These are phyloP conservation scores for Xylaria scruposa DNA, from an alignment of 495 filamentous ascomycete species.

Conservation along the genomic window DNA sequence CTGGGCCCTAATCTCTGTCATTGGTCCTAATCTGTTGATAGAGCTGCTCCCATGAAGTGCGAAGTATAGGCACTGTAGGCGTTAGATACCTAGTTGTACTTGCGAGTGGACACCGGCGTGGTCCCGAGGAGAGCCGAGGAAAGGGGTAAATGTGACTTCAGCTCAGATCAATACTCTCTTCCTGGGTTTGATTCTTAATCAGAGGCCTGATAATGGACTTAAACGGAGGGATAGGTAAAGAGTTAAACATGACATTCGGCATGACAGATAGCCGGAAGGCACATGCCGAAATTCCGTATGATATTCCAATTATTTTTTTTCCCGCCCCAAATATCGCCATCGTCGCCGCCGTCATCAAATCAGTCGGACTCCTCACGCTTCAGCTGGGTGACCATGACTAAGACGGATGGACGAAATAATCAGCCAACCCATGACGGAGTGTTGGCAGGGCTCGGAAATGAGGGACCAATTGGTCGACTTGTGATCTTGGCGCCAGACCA, in stretches of 20 bases:
- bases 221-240: not conserved
- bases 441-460: conserved; percentile 27
- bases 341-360: conserved; percentile 17
- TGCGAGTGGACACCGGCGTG: conserved; percentile 11
- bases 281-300: not conserved
- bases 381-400: conserved; percentile 23
- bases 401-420: conserved; percentile 18
- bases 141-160: conserved; percentile 24
- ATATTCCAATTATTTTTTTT: conserved; percentile 6
- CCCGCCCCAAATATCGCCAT: conserved; percentile 19
- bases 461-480: conserved; percentile 27
- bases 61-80: not conserved
- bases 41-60: not conserved
- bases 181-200: not conserved
- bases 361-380: not conserved
- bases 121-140: conserved; percentile 11
- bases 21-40: conserved; percentile 5
- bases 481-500: conserved; percentile 16
- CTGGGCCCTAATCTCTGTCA: conserved; percentile 10
- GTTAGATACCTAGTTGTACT: conserved; percentile 22
- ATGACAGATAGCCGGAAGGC: not conserved
- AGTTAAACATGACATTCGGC: not conserved
- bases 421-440: conserved; percentile 16
- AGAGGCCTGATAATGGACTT: not conserved
- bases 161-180: conserved; percentile 20